phyloP scores from a whole-genome alignment of 148 eudicot genomes.

The Vaccinium vitisidaea region DNA sequence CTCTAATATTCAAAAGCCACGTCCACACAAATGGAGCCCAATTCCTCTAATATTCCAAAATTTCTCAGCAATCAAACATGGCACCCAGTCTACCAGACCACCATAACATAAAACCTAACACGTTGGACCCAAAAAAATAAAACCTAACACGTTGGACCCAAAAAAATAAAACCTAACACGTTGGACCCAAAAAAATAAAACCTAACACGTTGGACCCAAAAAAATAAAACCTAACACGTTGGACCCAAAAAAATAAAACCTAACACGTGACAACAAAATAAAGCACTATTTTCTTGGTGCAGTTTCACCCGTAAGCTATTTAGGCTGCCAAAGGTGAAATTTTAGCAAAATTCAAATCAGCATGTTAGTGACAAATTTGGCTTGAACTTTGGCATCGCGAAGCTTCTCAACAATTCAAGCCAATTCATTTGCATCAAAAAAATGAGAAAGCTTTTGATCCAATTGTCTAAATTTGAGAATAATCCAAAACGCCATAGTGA shows the following conservation, averaged over 20 bases:
- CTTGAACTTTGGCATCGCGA: neutral
- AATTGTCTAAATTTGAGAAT: neutral
- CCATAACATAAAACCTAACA: neutral
- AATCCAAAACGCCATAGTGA: neutral
- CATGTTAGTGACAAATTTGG: neutral
- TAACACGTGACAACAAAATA: neutral
- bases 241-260: neutral
- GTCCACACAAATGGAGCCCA: neutral
- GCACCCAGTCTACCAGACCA: neutral
- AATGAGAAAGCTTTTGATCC: neutral
- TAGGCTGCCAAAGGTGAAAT: no score
- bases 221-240: neutral
- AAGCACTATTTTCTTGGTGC: no score
- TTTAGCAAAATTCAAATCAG: no score
- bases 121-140: neutral
- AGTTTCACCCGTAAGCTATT: no score
- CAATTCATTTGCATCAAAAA: neutral
- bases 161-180: no score
- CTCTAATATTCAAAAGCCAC: neutral
- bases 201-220: no score
- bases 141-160: no score
- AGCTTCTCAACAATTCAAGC: neutral
- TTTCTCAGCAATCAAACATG: constrained; percentile 15
- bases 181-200: no score
- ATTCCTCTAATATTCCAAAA: neutral